Conservation (phyloP, 768 basidiomycete genomes). For the Terana coerulea region DNA sequence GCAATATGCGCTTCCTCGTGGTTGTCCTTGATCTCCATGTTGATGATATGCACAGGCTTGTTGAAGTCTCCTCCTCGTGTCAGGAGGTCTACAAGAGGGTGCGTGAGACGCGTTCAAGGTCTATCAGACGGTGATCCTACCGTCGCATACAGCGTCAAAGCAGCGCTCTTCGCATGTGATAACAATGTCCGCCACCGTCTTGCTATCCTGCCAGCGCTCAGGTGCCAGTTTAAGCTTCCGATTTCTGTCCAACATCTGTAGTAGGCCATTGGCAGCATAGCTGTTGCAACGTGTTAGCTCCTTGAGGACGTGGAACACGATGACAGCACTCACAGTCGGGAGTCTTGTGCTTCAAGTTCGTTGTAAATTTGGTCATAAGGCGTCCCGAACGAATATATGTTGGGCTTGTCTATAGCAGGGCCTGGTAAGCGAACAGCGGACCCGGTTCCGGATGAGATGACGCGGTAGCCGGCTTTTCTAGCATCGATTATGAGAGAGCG, state of each 20-base stretch:
- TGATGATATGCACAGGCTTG: constrained; percentile 92
- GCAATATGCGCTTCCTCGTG: constrained; percentile 98
- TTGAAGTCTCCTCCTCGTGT: constrained; percentile 87
- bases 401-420: constrained; percentile 94
- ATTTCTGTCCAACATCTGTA: constrained; percentile 97
- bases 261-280: constrained; percentile 88
- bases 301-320: background rate
- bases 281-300: constrained; percentile 34
- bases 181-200: constrained; percentile 87
- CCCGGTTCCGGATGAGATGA: constrained; percentile 94
- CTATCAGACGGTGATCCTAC: constrained; percentile 37
- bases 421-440: constrained; percentile 96
- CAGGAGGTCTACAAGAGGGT: constrained; percentile 62
- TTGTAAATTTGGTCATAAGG: constrained; percentile 96
- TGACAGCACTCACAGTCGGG: constrained; percentile 59
- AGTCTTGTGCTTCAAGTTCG: constrained; percentile 81
- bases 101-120: constrained; percentile 6
- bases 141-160: constrained; percentile 97
- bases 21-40: constrained; percentile 98
- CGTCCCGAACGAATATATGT: constrained; percentile 95
- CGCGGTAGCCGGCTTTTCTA: constrained; percentile 88
- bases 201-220: constrained; percentile 95
- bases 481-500: background rate
- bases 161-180: constrained; percentile 99
- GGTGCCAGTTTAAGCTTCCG: constrained; percentile 87